Evolutionary conservation across 345 rosid genomes (phyloP), one percentile per base, ranked within the genome.

Genomic region (Arabis hirsuta): DNA sequence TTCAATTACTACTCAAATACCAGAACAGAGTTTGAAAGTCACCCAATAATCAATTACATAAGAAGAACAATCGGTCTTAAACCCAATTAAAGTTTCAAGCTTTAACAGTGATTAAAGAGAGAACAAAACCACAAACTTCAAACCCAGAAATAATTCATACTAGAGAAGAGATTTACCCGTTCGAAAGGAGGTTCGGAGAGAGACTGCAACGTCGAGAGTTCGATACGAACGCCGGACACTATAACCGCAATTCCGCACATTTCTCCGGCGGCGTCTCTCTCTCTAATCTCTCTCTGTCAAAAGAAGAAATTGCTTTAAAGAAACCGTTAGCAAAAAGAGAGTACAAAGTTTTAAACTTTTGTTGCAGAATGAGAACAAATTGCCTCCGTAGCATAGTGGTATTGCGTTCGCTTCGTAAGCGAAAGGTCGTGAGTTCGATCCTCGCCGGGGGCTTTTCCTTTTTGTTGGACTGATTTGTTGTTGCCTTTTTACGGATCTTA

Each of bases 321-420:
- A 34, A 9, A 6, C 38, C 6, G 38, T 34, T 6, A 6, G 6
- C 38, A 6, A 34, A 34, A 34, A 3, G 6, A 6, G 6, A 6
- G 9, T 6, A 34, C 38, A 34, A 34, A 34, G 24, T 6, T 8
- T 36, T 36, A 36, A 2, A 1, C 2, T 7, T 36, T 2, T 2
- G 41, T 36, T 8, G 3, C 10, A 8, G 10, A 8, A 2, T 6
- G 0, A 0, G 0, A 36, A 9, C 11, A 36, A 36, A 8, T 36
- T 2, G 90, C 88, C 86, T 88, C 81, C 83, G 87, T 91, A 91
- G 96, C 97, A 93, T 91, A 89, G 97, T 93, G 98, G 98, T 84
- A 89, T 90, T 91, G 98, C 91, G 96, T 94, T 94, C 96, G 92
- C 97, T 91, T 91, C 96, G 96, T 94, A 94, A 94, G 97, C 89